Evolutionary conservation across 225 moss, liverwort and hornwort species (phyloP).

Genomic region (Marchantia polymorpha): DNA sequence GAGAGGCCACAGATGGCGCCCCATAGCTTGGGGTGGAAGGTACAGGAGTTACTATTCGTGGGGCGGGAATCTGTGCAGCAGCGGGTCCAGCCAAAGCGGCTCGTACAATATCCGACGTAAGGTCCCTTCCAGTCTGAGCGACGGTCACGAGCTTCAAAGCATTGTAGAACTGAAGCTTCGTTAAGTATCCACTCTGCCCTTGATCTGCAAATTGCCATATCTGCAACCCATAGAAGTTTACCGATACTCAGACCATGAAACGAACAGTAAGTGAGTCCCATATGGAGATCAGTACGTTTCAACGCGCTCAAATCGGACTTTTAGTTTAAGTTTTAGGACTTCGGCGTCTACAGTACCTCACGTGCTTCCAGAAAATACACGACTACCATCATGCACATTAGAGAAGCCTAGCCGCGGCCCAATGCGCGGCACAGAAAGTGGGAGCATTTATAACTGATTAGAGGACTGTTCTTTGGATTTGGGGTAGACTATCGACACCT

Average conservation of each 20-base stretch:
- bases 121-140: constrained; percentile 86
- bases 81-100: constrained; percentile 89
- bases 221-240: constrained; percentile 42
- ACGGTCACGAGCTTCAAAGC: constrained; percentile 98
- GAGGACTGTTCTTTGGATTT: background rate
- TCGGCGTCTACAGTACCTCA: constrained; percentile 8
- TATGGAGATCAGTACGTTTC: background rate
- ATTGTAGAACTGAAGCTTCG: constrained; percentile 81
- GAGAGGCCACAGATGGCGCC: constrained; percentile 35
- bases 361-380: constrained; percentile 9
- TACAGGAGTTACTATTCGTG: constrained; percentile 60
- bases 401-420: background rate
- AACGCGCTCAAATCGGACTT: background rate
- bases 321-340: background rate
- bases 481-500: constrained; percentile 46
- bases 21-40: constrained; percentile 47
- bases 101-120: constrained; percentile 83
- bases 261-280: background rate
- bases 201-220: constrained; percentile 98
- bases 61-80: constrained; percentile 91
- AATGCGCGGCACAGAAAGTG: constrained; percentile 5
- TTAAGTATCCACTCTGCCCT: constrained; percentile 70
- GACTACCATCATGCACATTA: constrained; percentile 17
- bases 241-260: background rate
- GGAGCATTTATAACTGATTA: background rate